Percentiles rank a stretch among this genome's conserved stretches.
phyloP scores from a whole-genome alignment of 2,329 filamentous ascomycete species.

The Aspergillaceae sp. region DNA sequence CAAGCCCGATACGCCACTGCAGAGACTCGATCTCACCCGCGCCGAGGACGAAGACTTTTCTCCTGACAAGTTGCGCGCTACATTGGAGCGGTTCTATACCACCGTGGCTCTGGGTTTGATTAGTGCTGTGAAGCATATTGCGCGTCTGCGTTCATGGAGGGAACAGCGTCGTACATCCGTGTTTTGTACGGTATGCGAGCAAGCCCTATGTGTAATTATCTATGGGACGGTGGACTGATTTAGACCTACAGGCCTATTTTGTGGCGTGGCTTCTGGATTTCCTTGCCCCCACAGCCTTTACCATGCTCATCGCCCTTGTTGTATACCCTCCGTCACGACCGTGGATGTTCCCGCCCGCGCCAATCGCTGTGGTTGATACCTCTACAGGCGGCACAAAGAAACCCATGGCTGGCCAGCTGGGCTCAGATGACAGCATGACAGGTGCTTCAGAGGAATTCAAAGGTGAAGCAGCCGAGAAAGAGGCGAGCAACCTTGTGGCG shows the following conservation, averaged over 20 bases:
- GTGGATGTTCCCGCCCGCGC: conserved; percentile 66
- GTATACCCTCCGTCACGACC: conserved; percentile 54
- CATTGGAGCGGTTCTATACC: conserved; percentile 73
- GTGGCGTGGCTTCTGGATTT: conserved; percentile 65
- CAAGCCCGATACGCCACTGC: conserved; percentile 49
- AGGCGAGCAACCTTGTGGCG: conserved; percentile 72
- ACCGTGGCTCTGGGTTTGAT: conserved; percentile 63
- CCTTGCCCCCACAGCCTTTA: conserved; percentile 53
- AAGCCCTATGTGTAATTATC: not conserved
- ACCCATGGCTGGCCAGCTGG: conserved; percentile 65
- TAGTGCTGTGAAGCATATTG: conserved; percentile 62
- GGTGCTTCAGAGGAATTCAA: conserved; percentile 76
- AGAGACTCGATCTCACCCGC: conserved; percentile 68
- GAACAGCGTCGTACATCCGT: conserved; percentile 59
- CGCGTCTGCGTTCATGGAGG: conserved; percentile 67
- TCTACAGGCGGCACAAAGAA: conserved; percentile 68
- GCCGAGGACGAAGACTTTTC: conserved; percentile 76
- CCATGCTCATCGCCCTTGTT: conserved; percentile 57
- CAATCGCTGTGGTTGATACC: conserved; percentile 61
- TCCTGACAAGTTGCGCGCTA: conserved; percentile 70
- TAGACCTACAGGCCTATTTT: conserved; percentile 39
- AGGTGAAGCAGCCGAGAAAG: conserved; percentile 74
- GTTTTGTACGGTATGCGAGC: conserved; percentile 48
- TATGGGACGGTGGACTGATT: not conserved
- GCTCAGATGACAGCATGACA: conserved; percentile 66